A percentile compares a stretch with the other conserved stretches of the same genome.
Conservation (phyloP, 1,139 yeast genomes). For the Fermentozyma sake region DNA sequence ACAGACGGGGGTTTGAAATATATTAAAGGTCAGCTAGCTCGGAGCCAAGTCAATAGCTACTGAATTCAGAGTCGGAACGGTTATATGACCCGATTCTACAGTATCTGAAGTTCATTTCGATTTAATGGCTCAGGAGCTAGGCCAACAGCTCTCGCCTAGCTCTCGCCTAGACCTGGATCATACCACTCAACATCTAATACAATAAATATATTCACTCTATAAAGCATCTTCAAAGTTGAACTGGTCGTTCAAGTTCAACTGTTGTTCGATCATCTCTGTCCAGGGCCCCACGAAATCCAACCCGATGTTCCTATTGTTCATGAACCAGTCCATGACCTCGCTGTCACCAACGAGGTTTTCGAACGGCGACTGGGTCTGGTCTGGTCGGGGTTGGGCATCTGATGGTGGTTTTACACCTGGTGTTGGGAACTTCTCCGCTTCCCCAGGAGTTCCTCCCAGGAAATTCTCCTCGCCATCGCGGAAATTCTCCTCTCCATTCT, state of each 20-base stretch:
- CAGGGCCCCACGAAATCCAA: slow-evolving; percentile 85
- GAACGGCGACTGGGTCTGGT: too few relatives aligned
- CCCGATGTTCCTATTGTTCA: slow-evolving; percentile 62
- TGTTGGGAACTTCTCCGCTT: too few relatives aligned
- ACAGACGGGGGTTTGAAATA: too few relatives aligned
- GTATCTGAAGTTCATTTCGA: too few relatives aligned
- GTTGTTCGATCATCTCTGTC: slow-evolving; percentile 80
- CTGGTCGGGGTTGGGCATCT: too few relatives aligned
- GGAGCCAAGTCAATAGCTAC: too few relatives aligned
- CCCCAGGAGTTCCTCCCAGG: too few relatives aligned
- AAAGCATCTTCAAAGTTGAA: slow-evolving; percentile 27
- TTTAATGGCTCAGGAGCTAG: too few relatives aligned
- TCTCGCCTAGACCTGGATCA: neutral
- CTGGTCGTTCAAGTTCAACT: slow-evolving; percentile 35
- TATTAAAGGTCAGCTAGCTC: too few relatives aligned
- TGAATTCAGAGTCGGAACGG: too few relatives aligned
- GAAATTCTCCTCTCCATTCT: neutral
- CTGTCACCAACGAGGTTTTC: slow-evolving; percentile 26
- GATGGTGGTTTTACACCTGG: too few relatives aligned
- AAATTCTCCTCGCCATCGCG: neutral
- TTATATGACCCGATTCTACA: too few relatives aligned
- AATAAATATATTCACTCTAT: slow-evolving; percentile 3
- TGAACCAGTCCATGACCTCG: slow-evolving; percentile 70
- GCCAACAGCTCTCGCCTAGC: neutral
- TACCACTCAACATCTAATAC: slow-evolving; percentile 1